Conservation (phyloP, 805 yeast genomes). For the Starmerella floris region DNA sequence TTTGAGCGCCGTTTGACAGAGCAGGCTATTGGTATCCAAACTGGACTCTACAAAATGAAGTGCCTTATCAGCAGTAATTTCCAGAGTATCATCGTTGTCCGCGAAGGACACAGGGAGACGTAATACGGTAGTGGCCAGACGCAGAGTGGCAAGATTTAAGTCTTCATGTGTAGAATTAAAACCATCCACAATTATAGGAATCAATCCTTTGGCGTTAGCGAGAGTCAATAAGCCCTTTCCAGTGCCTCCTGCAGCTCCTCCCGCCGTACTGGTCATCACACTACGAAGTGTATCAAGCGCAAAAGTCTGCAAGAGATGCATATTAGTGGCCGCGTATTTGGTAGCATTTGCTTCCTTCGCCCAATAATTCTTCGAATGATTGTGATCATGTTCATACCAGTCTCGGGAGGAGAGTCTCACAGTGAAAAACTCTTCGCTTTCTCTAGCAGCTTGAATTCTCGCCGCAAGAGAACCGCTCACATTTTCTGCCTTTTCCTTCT, state of each 20-base stretch:
- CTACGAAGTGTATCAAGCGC: conserved; percentile 63
- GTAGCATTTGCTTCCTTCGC: conserved; percentile 22
- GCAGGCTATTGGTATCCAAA: conserved; percentile 62
- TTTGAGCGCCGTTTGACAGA: conserved; percentile 68
- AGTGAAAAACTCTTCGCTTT: conserved; percentile 51
- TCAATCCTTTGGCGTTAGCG: conserved; percentile 52
- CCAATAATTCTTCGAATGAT: conserved; percentile 22
- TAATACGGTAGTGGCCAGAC: conserved; percentile 46
- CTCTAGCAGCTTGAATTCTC: conserved; percentile 24
- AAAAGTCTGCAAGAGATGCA: conserved; percentile 56
- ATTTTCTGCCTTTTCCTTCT: conserved; percentile 16
- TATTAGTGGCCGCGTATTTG: conserved; percentile 42
- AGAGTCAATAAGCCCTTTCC: conserved; percentile 37
- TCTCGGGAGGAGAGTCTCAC: conserved; percentile 52
- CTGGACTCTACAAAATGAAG: conserved; percentile 52
- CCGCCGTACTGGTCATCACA: conserved; percentile 48
- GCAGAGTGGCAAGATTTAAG: conserved; percentile 55
- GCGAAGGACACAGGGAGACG: conserved; percentile 46
- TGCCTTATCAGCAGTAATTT: conserved; percentile 23
- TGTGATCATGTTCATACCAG: conserved; percentile 30
- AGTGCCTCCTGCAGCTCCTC: conserved; percentile 21
- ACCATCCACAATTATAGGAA: conserved; percentile 55
- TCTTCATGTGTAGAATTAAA: conserved; percentile 60
- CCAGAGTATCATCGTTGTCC: conserved; percentile 27
- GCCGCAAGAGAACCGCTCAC: conserved; percentile 11